These are phyloP conservation scores for Ilyonectria robusta DNA, from an alignment of 2,329 filamentous ascomycete genomes.

Conservation along the genomic window DNA sequence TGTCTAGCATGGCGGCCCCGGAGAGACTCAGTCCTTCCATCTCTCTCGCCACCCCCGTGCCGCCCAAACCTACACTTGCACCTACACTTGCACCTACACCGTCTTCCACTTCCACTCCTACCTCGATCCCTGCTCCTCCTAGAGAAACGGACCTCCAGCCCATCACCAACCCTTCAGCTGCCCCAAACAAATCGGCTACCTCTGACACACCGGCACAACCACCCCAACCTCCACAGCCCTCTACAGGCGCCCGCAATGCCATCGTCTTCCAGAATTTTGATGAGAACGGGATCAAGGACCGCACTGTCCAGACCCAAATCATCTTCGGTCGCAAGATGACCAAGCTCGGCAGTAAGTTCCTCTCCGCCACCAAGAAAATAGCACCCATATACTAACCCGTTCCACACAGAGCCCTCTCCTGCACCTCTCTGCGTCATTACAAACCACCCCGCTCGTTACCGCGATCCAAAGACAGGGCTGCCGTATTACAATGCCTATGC, in stretches of 20 bases:
- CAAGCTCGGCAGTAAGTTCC: slow-evolving; percentile 66
- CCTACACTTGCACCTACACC: slow-evolving; percentile 7
- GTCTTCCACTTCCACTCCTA: slow-evolving; percentile 1
- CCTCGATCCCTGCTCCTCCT: slow-evolving; percentile 8
- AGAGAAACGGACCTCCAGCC: slow-evolving; percentile 29
- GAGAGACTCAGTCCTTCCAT: slow-evolving; percentile 33
- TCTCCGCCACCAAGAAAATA: too few relatives aligned
- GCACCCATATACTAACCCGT: slow-evolving; percentile 16
- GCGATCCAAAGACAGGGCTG: slow-evolving; percentile 87
- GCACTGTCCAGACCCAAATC: slow-evolving; percentile 70
- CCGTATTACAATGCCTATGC: slow-evolving; percentile 85
- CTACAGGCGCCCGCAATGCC: slow-evolving; percentile 67
- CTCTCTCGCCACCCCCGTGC: slow-evolving; percentile 12
- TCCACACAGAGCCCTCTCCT: slow-evolving; percentile 62
- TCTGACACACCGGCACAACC: slow-evolving; percentile 34
- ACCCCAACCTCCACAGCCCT: slow-evolving; percentile 40
- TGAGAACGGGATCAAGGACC: slow-evolving; percentile 68
- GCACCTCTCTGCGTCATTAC: slow-evolving; percentile 84
- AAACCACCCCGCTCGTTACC: slow-evolving; percentile 83
- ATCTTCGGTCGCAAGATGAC: slow-evolving; percentile 72
- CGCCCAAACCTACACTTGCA: slow-evolving; percentile 18
- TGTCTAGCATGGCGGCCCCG: slow-evolving; percentile 37
- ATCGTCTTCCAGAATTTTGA: slow-evolving; percentile 74
- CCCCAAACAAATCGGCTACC: slow-evolving; percentile 26
- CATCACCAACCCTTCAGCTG: slow-evolving; percentile 18